Percentiles rank a stretch among this genome's conserved stretches.
These are phyloP conservation scores for Shiraia sp. DNA, from an alignment of 2,329 filamentous ascomycete species.

Conservation along the genomic window DNA sequence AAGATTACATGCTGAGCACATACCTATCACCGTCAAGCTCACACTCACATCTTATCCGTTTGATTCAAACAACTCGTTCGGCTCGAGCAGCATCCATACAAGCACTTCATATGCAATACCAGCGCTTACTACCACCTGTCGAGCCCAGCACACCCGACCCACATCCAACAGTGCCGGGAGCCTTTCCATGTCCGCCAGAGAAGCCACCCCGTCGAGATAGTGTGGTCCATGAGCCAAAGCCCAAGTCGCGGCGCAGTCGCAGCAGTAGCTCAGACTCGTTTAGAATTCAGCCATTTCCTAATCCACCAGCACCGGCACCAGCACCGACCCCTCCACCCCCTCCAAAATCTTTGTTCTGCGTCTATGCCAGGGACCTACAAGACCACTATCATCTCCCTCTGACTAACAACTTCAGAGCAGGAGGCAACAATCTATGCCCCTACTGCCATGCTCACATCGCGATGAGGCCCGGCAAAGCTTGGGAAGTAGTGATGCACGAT, in stretches of 20 bases:
- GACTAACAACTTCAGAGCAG: conserved; percentile 23
- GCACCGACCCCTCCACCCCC: background rate
- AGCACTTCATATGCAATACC: conserved; percentile 31
- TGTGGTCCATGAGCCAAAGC: conserved; percentile 4
- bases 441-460: conserved; percentile 29
- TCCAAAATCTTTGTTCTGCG: conserved; percentile 29
- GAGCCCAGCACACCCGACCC: conserved; percentile 8
- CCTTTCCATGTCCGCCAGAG: conserved; percentile 14
- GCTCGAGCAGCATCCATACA: conserved; percentile 32
- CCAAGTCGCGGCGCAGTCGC: conserved; percentile 5
- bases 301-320: conserved; percentile 4
- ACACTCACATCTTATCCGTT: conserved; percentile 31
- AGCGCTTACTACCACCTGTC: conserved; percentile 25
- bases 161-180: conserved; percentile 18
- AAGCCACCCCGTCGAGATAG: conserved; percentile 2
- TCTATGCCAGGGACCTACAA: conserved; percentile 39
- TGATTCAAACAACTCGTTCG: conserved; percentile 31
- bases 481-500: conserved; percentile 30
- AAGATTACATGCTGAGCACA: conserved; percentile 29
- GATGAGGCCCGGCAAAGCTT: conserved; percentile 27
- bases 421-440: conserved; percentile 32
- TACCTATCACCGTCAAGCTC: conserved; percentile 26
- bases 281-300: conserved; percentile 4
- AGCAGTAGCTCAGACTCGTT: conserved; percentile 8
- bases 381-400: conserved; percentile 21